These are phyloP conservation scores for Phaffia australis DNA, from an alignment of 768 basidiomycete species.

Conservation along the genomic window DNA sequence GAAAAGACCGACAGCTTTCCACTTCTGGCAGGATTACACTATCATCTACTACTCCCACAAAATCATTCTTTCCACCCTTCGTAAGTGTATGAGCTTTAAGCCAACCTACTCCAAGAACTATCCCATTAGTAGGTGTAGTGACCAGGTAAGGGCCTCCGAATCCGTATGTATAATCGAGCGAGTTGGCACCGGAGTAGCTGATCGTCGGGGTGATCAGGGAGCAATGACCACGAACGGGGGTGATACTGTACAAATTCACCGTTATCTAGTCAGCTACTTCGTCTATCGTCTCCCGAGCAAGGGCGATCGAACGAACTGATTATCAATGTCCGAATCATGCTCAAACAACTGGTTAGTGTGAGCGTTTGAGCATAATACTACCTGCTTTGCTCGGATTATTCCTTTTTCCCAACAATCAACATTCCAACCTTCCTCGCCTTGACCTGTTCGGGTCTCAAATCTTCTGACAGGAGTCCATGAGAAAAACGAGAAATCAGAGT, in stretches of 20 bases:
- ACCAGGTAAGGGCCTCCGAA: constrained; percentile 20
- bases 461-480: constrained; percentile 18
- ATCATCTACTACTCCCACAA: constrained; percentile 14
- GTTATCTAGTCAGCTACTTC: neutral
- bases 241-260: constrained; percentile 3
- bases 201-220: constrained; percentile 15
- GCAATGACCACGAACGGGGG: constrained; percentile 23
- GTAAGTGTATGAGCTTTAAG: constrained; percentile 8
- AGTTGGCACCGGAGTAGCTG: constrained; percentile 2
- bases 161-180: constrained; percentile 15
- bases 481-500: constrained; percentile 11
- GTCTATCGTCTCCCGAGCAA: neutral
- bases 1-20: constrained; percentile 9
- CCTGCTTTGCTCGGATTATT: neutral
- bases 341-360: constrained; percentile 20
- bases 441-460: neutral
- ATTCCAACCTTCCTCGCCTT: constrained; percentile 6
- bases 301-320: neutral
- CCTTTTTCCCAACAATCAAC: constrained; percentile 7
- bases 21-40: constrained; percentile 1
- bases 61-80: constrained; percentile 7
- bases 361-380: constrained; percentile 21
- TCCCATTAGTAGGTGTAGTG: neutral
- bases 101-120: constrained; percentile 18
- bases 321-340: neutral